phyloP scores from a whole-genome alignment of 1,284 basidiomycete genomes.

The Hortiboletus rubellus region DNA sequence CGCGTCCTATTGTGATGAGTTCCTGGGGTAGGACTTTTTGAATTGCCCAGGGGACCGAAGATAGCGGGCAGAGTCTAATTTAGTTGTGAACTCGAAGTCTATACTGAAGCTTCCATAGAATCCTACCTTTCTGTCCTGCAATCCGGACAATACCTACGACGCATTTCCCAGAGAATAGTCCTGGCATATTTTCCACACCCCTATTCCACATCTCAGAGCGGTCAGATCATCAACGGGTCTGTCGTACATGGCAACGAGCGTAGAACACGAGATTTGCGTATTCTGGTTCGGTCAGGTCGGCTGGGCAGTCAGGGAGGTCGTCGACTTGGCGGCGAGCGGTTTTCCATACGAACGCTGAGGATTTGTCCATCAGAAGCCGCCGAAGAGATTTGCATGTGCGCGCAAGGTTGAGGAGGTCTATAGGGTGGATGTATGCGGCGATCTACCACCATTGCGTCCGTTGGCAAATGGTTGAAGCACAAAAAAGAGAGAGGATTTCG shows the following conservation, averaged over 20 bases:
- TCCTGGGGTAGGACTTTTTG: not conserved
- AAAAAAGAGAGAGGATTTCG: not conserved
- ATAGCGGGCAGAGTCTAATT: not conserved
- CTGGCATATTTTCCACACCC: not conserved
- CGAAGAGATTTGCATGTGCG: not conserved
- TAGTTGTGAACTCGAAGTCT: not conserved
- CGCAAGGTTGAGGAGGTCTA: not conserved
- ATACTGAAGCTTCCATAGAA: not conserved
- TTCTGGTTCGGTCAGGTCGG: not conserved
- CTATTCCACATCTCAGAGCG: not conserved
- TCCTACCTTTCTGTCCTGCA: not conserved
- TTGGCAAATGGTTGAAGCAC: not conserved
- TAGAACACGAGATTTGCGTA: not conserved
- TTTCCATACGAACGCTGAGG: not conserved
- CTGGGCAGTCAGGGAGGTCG: not conserved
- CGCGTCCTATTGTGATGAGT: not conserved
- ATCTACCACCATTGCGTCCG: not conserved
- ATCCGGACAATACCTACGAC: not conserved
- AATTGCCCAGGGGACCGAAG: not conserved
- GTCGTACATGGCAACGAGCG: not conserved
- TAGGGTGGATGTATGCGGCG: not conserved
- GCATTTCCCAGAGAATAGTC: conserved; percentile 1
- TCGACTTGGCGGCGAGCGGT: not conserved
- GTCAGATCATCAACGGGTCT: not conserved
- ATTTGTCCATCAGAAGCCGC: not conserved